Conservation (phyloP, 805 yeast species). For the Saccharomycopsis sp. region DNA sequence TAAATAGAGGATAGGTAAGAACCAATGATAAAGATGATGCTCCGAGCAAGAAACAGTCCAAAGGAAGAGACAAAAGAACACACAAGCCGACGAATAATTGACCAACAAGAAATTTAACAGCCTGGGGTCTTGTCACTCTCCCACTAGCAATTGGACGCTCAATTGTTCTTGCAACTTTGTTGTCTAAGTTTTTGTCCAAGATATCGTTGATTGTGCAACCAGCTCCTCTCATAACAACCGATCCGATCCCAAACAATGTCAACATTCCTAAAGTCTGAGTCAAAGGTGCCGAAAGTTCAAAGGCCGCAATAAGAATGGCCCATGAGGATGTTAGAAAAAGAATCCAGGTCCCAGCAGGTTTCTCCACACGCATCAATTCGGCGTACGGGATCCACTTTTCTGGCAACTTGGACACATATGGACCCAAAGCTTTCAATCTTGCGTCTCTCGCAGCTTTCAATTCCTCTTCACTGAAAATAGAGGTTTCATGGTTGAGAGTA, state of each 20-base stretch:
- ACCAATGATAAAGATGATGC: conserved; percentile 75
- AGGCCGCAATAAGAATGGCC: conserved; percentile 90
- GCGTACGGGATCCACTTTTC: conserved; percentile 79
- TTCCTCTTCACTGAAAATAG: conserved; percentile 16
- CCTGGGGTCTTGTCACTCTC: conserved; percentile 63
- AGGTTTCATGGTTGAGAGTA: background rate
- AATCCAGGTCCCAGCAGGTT: conserved; percentile 92
- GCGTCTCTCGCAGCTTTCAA: conserved; percentile 39
- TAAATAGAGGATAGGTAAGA: conserved; percentile 85
- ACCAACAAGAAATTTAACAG: conserved; percentile 59
- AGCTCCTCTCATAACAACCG: conserved; percentile 92
- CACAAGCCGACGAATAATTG: conserved; percentile 72
- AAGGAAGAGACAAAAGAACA: conserved; percentile 66
- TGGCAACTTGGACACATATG: conserved; percentile 59
- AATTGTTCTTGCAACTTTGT: conserved; percentile 78
- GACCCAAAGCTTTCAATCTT: conserved; percentile 42
- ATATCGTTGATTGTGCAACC: conserved; percentile 96
- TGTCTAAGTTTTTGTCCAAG: conserved; percentile 75
- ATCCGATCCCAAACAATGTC: conserved; percentile 72
- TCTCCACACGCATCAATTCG: conserved; percentile 83
- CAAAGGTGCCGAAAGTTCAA: conserved; percentile 61
- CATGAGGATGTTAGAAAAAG: conserved; percentile 81
- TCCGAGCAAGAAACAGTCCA: conserved; percentile 76
- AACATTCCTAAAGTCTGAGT: conserved; percentile 54
- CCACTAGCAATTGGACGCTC: conserved; percentile 93